These are phyloP conservation scores for Chlorociboria aeruginascens DNA, from an alignment of 495 filamentous ascomycete species.

Conservation along the genomic window DNA sequence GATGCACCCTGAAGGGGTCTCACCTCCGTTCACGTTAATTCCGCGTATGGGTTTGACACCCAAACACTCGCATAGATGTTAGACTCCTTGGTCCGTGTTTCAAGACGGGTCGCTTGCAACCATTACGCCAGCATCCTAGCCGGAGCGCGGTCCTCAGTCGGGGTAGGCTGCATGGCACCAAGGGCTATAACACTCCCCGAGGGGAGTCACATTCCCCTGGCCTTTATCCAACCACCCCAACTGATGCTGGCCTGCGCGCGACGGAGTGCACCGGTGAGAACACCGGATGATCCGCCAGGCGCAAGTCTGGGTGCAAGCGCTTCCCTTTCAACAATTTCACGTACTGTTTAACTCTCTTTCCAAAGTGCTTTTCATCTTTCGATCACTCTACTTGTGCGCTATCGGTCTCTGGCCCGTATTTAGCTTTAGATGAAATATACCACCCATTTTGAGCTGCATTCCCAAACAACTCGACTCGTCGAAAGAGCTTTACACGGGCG, in stretches of 20 bases:
- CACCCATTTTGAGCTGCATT: slow-evolving; percentile 62
- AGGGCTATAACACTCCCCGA: slow-evolving; percentile 50
- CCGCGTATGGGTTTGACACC: slow-evolving; percentile 54
- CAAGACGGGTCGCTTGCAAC: slow-evolving; percentile 51
- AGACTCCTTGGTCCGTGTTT: slow-evolving; percentile 68
- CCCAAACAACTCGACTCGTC: slow-evolving; percentile 59
- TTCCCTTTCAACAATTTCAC: slow-evolving; percentile 71
- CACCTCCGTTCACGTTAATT: slow-evolving; percentile 63
- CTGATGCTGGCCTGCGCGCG: slow-evolving; percentile 48
- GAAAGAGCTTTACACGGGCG: slow-evolving; percentile 46
- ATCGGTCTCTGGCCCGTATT: slow-evolving; percentile 61
- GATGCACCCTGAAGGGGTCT: slow-evolving; percentile 45
- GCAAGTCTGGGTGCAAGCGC: slow-evolving; percentile 51
- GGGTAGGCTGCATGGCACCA: slow-evolving; percentile 34
- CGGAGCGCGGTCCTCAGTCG: slow-evolving; percentile 32
- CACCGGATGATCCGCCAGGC: slow-evolving; percentile 37
- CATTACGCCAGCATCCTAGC: slow-evolving; percentile 54
- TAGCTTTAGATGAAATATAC: slow-evolving; percentile 69
- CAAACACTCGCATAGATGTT: slow-evolving; percentile 59
- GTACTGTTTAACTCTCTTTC: slow-evolving; percentile 63
- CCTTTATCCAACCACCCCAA: slow-evolving; percentile 46
- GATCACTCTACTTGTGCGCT: slow-evolving; percentile 64
- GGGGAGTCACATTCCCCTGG: slow-evolving; percentile 43
- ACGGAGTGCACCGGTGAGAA: slow-evolving; percentile 45
- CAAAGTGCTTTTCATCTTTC: slow-evolving; percentile 66